These are phyloP conservation scores for Aspergillus cavernicola DNA, from an alignment of 495 filamentous ascomycete genomes.

Conservation along the genomic window DNA sequence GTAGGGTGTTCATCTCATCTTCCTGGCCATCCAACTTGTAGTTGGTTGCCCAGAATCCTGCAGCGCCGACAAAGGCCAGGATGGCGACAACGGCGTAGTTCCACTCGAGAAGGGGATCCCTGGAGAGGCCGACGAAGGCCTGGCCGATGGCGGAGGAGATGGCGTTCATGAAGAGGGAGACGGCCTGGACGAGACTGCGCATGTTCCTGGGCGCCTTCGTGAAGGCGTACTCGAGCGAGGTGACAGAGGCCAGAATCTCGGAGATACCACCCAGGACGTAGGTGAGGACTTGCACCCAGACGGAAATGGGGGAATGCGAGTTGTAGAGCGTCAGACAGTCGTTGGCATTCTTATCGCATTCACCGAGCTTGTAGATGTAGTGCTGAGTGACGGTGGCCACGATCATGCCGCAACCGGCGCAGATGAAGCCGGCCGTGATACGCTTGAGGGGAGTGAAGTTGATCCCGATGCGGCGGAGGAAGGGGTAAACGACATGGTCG, in stretches of 20 bases:
- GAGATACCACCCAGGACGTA: conserved; percentile 69
- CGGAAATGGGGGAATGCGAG: conserved; percentile 47
- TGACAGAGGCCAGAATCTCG: conserved; percentile 69
- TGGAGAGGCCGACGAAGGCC: conserved; percentile 60
- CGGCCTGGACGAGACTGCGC: conserved; percentile 65
- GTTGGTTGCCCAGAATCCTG: conserved; percentile 61
- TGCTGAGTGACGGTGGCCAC: conserved; percentile 62
- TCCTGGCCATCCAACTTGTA: conserved; percentile 58
- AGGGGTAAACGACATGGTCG: conserved; percentile 67
- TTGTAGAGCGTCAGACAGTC: conserved; percentile 32
- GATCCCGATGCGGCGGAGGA: conserved; percentile 57
- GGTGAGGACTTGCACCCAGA: conserved; percentile 59
- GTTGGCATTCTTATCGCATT: conserved; percentile 54
- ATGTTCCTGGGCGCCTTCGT: conserved; percentile 77
- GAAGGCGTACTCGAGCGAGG: conserved; percentile 68
- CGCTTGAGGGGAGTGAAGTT: conserved; percentile 70
- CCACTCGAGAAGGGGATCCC: conserved; percentile 63
- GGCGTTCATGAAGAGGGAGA: conserved; percentile 67
- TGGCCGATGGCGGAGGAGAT: conserved; percentile 65
- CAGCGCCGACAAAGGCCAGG: conserved; percentile 54
- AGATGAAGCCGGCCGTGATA: conserved; percentile 65
- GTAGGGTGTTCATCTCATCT: conserved; percentile 56
- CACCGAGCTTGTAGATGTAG: conserved; percentile 64
- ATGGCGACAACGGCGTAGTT: conserved; percentile 64
- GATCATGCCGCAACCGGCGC: conserved; percentile 60